Evolutionary conservation across 2,329 filamentous ascomycete species (phyloP), one percentile per base, ranked within the genome.

Genomic region (Talaromyces funiculosus): DNA sequence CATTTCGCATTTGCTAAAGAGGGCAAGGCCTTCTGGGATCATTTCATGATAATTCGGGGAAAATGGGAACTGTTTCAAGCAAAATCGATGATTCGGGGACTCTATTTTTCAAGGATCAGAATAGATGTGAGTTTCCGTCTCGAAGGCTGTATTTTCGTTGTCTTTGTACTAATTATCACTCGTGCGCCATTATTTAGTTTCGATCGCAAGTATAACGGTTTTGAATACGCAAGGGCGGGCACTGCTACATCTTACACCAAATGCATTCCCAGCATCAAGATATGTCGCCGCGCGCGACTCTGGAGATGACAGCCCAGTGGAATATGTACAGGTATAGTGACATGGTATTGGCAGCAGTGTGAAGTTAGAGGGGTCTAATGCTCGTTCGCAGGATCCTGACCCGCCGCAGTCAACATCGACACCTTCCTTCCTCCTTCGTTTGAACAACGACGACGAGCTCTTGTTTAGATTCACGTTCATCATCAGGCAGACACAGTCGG

Each of bases 61-160:
- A 77, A 75, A 99, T 99, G 94, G 94, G 94, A 73, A 92, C 89
- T 80, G 87, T 97, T 77, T 88, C 86, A 75, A 97, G 92, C 82
- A 89, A 87, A 77, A 86, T 88, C 70, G 92, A 96, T 69, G 92
- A 97, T 64, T 71, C 73, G 71, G 90, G 86, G 73, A 83, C 85
- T 69, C 80, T 97, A 73, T 95, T 89, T 75, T 81, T 97, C 73
- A 89, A 90, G 79, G 94, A 99, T 74, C 94, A 96, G 81, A 90
- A 85, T 74, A 87, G 92, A 83, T 86, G 94, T 97, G 83, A 73
- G 88, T 80, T 61, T 47, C 12, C 16, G 3, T 54, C 8, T 4
- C n/a, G n/a, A n/a, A 6, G 1, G n/a, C 22, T 5, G 38, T 14
- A 22, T 12, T 24, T 14, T 37, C 2, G 9, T 24, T 37, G 20